Percentiles rank a stretch among this genome's conserved stretches.
Evolutionary conservation across 106 monocot species (phyloP).

Genomic region (Xerophyta viscosa): DNA sequence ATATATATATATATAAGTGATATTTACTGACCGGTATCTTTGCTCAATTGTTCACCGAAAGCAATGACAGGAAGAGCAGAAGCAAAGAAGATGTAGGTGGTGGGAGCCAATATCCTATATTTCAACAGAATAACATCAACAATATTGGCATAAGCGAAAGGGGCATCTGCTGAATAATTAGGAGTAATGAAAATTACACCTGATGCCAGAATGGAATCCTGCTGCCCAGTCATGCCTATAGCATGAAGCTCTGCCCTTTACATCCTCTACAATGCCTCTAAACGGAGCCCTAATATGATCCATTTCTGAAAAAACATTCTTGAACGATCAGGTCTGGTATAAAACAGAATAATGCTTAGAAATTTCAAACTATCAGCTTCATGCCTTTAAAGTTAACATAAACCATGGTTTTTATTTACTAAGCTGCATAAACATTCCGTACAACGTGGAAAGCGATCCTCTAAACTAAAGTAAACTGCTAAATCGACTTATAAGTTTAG

Average conservation of each 20-base stretch:
- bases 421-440: too few species aligned
- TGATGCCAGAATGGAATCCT: conserved; percentile 59
- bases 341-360: too few species aligned
- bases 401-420: too few species aligned
- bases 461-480: too few species aligned
- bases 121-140: not conserved
- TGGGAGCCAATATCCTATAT: conserved; percentile 84
- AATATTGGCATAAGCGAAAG: not conserved
- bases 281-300: conserved; percentile 22
- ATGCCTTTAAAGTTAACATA: too few species aligned
- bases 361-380: too few species aligned
- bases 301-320: conserved; percentile 18
- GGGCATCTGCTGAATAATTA: not conserved
- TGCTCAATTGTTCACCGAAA: conserved; percentile 84
- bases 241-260: conserved; percentile 54
- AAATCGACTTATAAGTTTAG: too few species aligned
- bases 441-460: too few species aligned
- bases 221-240: conserved; percentile 73
- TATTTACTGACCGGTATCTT: conserved; percentile 41
- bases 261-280: conserved; percentile 48
- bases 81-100: conserved; percentile 84
- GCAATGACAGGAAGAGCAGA: conserved; percentile 92
- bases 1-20: too few species aligned
- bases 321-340: too few species aligned
- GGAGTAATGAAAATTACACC: conserved; percentile 15